Conservation (phyloP, 2,329 filamentous ascomycete genomes). For the Colletotrichum sp. region DNA sequence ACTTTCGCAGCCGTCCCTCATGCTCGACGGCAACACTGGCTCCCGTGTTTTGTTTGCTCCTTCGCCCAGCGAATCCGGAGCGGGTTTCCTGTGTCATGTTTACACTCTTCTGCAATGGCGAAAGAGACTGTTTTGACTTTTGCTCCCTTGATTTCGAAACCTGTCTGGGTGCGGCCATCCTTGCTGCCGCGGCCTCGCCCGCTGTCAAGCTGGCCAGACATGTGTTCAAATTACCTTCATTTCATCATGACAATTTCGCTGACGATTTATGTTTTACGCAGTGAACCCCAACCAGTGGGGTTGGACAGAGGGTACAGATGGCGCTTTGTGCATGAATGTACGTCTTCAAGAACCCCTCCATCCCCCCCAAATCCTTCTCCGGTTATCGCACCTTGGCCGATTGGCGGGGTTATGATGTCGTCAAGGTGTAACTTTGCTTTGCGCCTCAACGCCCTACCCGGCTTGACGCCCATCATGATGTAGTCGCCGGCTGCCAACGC, state of each 20-base stretch:
- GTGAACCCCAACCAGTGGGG: constrained; percentile 65
- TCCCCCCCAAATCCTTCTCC: background rate
- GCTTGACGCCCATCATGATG: background rate
- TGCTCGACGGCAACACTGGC: background rate
- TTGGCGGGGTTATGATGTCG: constrained; percentile 1
- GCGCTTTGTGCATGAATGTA: constrained; percentile 58
- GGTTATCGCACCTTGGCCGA: background rate
- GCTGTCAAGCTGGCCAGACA: background rate
- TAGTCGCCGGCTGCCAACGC: background rate
- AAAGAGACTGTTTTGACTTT: background rate
- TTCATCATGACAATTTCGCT: background rate
- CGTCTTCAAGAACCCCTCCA: constrained; percentile 29
- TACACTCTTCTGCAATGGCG: background rate
- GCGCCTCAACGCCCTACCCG: background rate
- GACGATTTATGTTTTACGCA: constrained; percentile 27
- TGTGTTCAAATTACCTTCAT: background rate
- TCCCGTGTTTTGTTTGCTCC: background rate
- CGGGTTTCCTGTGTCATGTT: background rate
- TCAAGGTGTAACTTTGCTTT: background rate
- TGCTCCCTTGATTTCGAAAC: constrained; percentile 17
- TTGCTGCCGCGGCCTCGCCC: background rate
- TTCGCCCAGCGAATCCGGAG: background rate
- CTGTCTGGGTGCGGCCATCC: background rate
- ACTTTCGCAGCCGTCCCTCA: background rate
- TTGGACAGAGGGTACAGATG: constrained; percentile 39